Conservation (phyloP, 352 stramenopile genomes). For the Phytopythium litorale region DNA sequence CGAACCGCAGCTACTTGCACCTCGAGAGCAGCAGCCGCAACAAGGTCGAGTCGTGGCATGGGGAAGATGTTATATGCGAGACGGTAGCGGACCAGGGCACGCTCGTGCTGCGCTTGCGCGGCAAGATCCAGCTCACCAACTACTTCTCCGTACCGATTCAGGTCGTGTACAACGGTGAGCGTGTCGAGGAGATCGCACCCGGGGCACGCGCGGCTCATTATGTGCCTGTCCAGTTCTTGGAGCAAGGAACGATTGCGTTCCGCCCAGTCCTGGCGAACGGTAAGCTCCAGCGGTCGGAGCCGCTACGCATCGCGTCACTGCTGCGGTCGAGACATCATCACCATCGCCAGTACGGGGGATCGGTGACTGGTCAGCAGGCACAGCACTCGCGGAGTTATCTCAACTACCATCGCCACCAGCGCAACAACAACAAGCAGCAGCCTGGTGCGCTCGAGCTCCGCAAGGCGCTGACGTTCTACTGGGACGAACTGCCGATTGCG, state of each 20-base stretch:
- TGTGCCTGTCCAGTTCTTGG: conserved; percentile 76
- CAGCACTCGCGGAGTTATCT: conserved; percentile 8
- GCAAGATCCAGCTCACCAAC: conserved; percentile 78
- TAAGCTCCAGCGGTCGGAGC: conserved; percentile 51
- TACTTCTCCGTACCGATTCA: conserved; percentile 67
- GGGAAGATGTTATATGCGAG: conserved; percentile 81
- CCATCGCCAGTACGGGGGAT: neutral
- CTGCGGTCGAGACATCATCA: conserved; percentile 23
- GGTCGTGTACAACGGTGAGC: conserved; percentile 70
- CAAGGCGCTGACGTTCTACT: conserved; percentile 75
- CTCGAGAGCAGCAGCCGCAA: conserved; percentile 61
- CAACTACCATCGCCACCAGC: conserved; percentile 18
- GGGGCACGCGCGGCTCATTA: conserved; percentile 55
- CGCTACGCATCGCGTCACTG: conserved; percentile 57
- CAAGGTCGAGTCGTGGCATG: conserved; percentile 57
- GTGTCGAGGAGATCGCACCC: conserved; percentile 45
- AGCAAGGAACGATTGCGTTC: conserved; percentile 66
- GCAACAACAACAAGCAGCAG: conserved; percentile 32
- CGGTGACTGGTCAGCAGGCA: conserved; percentile 3
- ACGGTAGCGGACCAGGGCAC: conserved; percentile 84
- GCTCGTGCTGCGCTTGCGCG: conserved; percentile 70
- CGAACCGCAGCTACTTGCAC: conserved; percentile 81
- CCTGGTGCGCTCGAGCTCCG: conserved; percentile 56
- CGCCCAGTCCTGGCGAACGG: conserved; percentile 58
- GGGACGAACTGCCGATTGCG: conserved; percentile 48